Conservation (phyloP, 495 filamentous ascomycete genomes). For the Penicillium verhagenii region DNA sequence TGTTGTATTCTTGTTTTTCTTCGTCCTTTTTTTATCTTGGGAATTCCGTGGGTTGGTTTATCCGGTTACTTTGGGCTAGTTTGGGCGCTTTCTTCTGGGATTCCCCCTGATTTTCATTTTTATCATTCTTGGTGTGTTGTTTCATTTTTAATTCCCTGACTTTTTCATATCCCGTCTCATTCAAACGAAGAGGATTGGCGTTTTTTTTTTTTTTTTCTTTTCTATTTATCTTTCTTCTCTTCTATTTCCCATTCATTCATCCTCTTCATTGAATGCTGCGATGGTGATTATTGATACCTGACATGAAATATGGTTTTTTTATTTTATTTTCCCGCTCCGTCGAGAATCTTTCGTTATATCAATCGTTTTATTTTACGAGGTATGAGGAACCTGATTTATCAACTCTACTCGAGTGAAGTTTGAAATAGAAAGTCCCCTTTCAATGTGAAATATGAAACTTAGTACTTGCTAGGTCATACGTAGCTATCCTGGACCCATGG, state of each 20-base stretch:
- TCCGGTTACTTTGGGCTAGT: constrained; percentile 4
- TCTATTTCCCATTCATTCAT: constrained; percentile 2
- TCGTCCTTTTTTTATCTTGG: constrained; percentile 5
- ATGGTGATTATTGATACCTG: constrained; percentile 17
- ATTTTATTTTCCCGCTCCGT: no score
- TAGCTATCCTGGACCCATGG: neutral
- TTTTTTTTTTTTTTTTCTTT: constrained; percentile 24
- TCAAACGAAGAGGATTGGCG: constrained; percentile 34
- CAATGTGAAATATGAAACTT: neutral
- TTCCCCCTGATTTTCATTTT: no score
- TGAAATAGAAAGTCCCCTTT: neutral
- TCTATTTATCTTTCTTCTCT: constrained; percentile 11
- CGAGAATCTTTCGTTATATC: constrained; percentile 4
- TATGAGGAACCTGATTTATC: constrained; percentile 1
- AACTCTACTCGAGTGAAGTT: neutral
- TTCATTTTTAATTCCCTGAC: constrained; percentile 5
- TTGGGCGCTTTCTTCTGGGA: constrained; percentile 9
- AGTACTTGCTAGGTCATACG: no score
- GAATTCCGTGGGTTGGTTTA: constrained; percentile 3
- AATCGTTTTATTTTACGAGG: constrained; percentile 7
- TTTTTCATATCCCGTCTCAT: constrained; percentile 2
- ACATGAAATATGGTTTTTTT: constrained; percentile 14
- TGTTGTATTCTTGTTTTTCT: constrained; percentile 4
- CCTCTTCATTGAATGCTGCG: constrained; percentile 12
- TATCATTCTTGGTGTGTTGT: constrained; percentile 3